Conservation (phyloP, 768 basidiomycete genomes). For the Rubroboletus pulcherrimus region DNA sequence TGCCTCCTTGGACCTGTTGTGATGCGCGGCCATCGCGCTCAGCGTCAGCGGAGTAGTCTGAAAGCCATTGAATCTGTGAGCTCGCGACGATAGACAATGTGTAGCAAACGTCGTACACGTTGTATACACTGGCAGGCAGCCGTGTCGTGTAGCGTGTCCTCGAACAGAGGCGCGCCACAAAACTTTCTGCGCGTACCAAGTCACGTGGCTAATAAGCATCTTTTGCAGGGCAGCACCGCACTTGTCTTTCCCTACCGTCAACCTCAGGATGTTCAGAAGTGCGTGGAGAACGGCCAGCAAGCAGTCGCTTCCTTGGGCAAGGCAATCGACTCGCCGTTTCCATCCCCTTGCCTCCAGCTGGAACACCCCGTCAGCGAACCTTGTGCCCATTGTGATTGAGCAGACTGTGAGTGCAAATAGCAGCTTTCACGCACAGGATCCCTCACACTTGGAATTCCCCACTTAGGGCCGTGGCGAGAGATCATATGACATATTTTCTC, state of each 20-base stretch:
- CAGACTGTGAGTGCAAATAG: conserved; percentile 61
- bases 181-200: conserved; percentile 12
- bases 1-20: conserved; percentile 64
- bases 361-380: conserved; percentile 48
- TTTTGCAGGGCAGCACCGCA: not conserved
- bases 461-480: conserved; percentile 77
- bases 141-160: conserved; percentile 5
- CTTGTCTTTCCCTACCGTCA: conserved; percentile 1
- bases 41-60: not conserved
- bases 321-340: conserved; percentile 39
- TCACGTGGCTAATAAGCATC: conserved; percentile 25
- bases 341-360: conserved; percentile 51
- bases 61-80: not conserved
- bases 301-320: conserved; percentile 10
- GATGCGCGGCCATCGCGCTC: conserved; percentile 24
- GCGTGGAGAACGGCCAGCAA: conserved; percentile 24
- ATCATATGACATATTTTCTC: conserved; percentile 95
- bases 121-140: not conserved
- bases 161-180: conserved; percentile 13
- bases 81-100: not conserved
- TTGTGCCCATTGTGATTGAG: conserved; percentile 92
- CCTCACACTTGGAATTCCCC: conserved; percentile 15
- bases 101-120: conserved; percentile 17
- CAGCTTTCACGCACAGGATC: conserved; percentile 4
- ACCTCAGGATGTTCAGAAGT: conserved; percentile 26